A percentile compares a stretch with the other conserved stretches of the same genome.
These are phyloP conservation scores for Pseudogymnoascus sp. DNA, from an alignment of 2,329 filamentous ascomycete species.

Conservation along the genomic window DNA sequence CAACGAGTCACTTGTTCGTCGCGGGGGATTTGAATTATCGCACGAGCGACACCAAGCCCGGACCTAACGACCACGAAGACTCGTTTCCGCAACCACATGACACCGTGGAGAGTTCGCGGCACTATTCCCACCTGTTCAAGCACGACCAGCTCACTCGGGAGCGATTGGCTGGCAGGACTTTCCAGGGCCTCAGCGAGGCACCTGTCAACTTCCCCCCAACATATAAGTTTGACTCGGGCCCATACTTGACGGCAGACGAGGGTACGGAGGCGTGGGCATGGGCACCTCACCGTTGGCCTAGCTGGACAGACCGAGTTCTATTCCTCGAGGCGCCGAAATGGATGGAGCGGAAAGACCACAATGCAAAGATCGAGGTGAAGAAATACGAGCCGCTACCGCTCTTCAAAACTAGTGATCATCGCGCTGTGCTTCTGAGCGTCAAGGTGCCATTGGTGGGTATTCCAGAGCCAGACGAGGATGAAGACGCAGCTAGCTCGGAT, in stretches of 20 bases:
- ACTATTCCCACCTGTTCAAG: slow-evolving; percentile 59
- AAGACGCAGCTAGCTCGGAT: slow-evolving; percentile 25
- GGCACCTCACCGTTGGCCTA: slow-evolving; percentile 76
- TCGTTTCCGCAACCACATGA: slow-evolving; percentile 54
- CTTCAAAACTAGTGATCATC: slow-evolving; percentile 78
- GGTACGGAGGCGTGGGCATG: slow-evolving; percentile 55
- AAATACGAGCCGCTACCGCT: slow-evolving; percentile 69
- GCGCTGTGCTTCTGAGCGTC: slow-evolving; percentile 67
- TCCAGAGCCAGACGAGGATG: slow-evolving; percentile 27
- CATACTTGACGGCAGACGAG: slow-evolving; percentile 31
- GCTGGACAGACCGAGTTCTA: slow-evolving; percentile 88
- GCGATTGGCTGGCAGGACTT: slow-evolving; percentile 55
- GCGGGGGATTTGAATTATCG: slow-evolving; percentile 94
- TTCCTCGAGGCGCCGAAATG: slow-evolving; percentile 58
- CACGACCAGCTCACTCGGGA: slow-evolving; percentile 76
- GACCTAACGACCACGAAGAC: slow-evolving; percentile 41
- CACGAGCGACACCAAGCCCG: slow-evolving; percentile 60
- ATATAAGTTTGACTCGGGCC: slow-evolving; percentile 68
- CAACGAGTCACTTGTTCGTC: slow-evolving; percentile 71
- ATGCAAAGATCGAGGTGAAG: slow-evolving; percentile 45
- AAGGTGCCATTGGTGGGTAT: slow-evolving; percentile 49
- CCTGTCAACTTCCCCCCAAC: slow-evolving; percentile 77
- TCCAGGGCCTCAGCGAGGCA: slow-evolving; percentile 72
- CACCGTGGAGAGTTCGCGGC: slow-evolving; percentile 41
- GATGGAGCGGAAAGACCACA: slow-evolving; percentile 30